Evolutionary conservation across 768 basidiomycete genomes (phyloP), one percentile per base, ranked within the genome.

Genomic region (Mycena chlorophos): DNA sequence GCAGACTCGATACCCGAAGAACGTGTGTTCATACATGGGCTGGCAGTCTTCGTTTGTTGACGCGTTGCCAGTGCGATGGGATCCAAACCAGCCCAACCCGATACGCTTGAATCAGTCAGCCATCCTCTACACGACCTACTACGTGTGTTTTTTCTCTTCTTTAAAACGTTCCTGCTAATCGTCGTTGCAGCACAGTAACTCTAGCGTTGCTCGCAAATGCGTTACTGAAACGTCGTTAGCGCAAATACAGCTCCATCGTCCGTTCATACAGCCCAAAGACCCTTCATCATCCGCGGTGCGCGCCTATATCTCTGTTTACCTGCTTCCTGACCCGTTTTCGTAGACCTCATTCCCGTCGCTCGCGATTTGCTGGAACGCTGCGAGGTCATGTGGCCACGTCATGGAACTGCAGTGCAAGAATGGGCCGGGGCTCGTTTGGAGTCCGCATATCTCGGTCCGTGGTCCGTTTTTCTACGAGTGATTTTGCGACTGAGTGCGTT

Each of bases 381-480:
- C 93, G 0, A 77, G 93, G 19, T 89, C 89, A 1, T 89, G 85
- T 52, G 84, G 82, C n/a, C 91, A 91, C 62, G 79, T 97, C 20
- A 72, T 89, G 31, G 88, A 92, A 60, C 71, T 82, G 2, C 78
- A 81, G 49, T 70, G 77, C 47, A 71, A 65, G 48, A 71, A 80
- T 5, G 68, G 61, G n/a, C 48, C 52, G 2, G 51, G 61, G 34
- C 62, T 61, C 13, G 38, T 61, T 20, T 57, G 54, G 25, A 57
- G 56, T 26, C 60, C 60, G 0, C 60, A 57, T 38, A 48, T 48
- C 17, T 40, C 48, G 14, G 60, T 61, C 49, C 13, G 16, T n/a
- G 14, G 10, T 30, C 17, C 20, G 17, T 51, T 39, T 20, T 23
- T 34, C 25, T 22, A 5, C 14, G 10, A 19, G 17, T 19, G 2